Percentiles rank a stretch among this genome's conserved stretches.
phyloP scores from a whole-genome alignment of 768 basidiomycete genomes.

The Hygrophoropsis aurantiaca region DNA sequence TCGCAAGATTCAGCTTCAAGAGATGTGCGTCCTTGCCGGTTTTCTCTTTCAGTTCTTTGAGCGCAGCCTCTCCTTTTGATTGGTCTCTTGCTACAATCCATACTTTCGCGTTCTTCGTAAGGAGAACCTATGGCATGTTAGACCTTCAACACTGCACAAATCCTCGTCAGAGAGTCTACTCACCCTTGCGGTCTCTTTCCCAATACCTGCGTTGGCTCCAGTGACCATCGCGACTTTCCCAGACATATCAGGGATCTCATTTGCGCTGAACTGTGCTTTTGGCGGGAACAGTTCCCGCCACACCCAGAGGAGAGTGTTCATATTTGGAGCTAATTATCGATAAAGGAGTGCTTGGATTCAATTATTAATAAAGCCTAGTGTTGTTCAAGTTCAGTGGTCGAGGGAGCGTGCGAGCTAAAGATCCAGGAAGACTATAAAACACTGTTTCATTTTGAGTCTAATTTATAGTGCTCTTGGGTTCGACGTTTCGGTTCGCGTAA shows the following conservation, averaged over 20 bases:
- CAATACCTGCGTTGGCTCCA: constrained; percentile 49
- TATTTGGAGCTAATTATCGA: too few relatives aligned
- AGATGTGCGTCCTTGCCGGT: constrained; percentile 27
- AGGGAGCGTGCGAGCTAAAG: too few relatives aligned
- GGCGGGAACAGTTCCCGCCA: constrained; percentile 19
- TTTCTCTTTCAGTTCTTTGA: constrained; percentile 16
- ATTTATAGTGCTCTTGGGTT: too few relatives aligned
- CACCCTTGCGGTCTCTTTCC: constrained; percentile 39
- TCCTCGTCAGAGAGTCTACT: too few relatives aligned
- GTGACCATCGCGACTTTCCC: constrained; percentile 40
- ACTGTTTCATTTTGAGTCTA: too few relatives aligned
- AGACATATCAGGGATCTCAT: constrained; percentile 33
- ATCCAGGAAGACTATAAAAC: too few relatives aligned
- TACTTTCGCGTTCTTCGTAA: constrained; percentile 28
- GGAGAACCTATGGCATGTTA: too few relatives aligned
- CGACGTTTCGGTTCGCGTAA: too few relatives aligned
- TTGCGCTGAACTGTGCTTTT: constrained; percentile 15
- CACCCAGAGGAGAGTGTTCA: constrained; percentile 8
- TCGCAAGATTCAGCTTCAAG: constrained; percentile 42
- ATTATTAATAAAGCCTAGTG: too few relatives aligned
- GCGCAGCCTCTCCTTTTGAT: constrained; percentile 13
- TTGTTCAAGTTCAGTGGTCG: too few relatives aligned
- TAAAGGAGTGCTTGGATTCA: too few relatives aligned
- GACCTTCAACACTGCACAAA: too few relatives aligned
- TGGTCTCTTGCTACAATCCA: constrained; percentile 25